A percentile compares a stretch with the other conserved stretches of the same genome.
Conservation (phyloP, 2,329 filamentous ascomycete genomes). For the Bisporella sp. region DNA sequence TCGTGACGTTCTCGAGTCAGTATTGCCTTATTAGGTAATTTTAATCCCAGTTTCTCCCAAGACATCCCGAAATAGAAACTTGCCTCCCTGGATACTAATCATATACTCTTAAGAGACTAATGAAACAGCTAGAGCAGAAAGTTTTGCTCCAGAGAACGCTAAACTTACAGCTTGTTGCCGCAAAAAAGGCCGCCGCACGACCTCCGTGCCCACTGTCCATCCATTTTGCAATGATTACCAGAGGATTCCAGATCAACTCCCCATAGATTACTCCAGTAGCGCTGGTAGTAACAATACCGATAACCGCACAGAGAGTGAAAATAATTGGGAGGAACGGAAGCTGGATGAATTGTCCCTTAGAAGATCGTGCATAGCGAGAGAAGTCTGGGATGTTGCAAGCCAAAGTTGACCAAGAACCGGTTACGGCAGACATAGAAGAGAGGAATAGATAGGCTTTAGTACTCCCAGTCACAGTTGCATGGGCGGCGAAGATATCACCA, state of each 20-base stretch:
- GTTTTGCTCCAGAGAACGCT: too few species aligned
- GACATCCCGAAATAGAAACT: too few species aligned
- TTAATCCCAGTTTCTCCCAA: too few species aligned
- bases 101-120: too few species aligned
- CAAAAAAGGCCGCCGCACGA: slow-evolving; percentile 40
- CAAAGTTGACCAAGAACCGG: slow-evolving; percentile 25
- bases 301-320: slow-evolving; percentile 28
- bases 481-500: slow-evolving; percentile 19
- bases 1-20: slow-evolving; percentile 5
- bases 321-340: slow-evolving; percentile 22
- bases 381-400: slow-evolving; percentile 31
- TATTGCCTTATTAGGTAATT: too few species aligned
- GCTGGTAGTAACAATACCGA: slow-evolving; percentile 50
- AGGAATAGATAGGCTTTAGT: slow-evolving; percentile 23
- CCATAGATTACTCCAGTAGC: slow-evolving; percentile 46
- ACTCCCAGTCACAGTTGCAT: slow-evolving; percentile 19
- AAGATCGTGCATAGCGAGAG: slow-evolving; percentile 22
- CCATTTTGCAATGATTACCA: slow-evolving; percentile 39
- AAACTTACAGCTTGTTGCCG: slow-evolving; percentile 28
- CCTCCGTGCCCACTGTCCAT: slow-evolving; percentile 35
- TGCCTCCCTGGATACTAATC: too few species aligned
- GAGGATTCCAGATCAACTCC: slow-evolving; percentile 41
- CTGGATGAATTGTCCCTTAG: slow-evolving; percentile 33
- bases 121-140: too few species aligned
- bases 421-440: slow-evolving; percentile 24